A percentile compares a stretch with the other conserved stretches of the same genome.
phyloP scores from a whole-genome alignment of 1,139 yeast species.

The Hansenula sp. region DNA sequence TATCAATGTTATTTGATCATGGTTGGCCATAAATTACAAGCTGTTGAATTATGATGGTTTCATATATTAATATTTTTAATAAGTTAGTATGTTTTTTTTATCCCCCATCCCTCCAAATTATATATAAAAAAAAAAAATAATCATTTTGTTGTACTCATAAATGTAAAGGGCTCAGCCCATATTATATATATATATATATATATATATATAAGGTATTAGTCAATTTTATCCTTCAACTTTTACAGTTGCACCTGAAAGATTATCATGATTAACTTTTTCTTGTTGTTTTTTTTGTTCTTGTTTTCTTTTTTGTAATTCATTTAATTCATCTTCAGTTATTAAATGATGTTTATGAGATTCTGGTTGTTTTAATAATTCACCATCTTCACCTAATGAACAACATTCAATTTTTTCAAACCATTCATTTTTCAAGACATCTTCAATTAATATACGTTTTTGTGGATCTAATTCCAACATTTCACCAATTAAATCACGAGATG shows the following conservation, averaged over 20 bases:
- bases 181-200: too few relatives aligned
- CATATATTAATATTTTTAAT: background rate
- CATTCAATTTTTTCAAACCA: conserved; percentile 51
- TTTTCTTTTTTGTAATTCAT: conserved; percentile 22
- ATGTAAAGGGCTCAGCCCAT: too few relatives aligned
- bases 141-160: too few relatives aligned
- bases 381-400: conserved; percentile 34
- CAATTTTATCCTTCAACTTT: conserved; percentile 15
- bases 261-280: conserved; percentile 1
- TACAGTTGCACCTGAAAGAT: conserved; percentile 7
- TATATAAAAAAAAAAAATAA: too few relatives aligned
- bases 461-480: conserved; percentile 75
- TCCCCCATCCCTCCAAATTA: too few relatives aligned
- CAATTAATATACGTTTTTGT: conserved; percentile 59
- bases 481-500: conserved; percentile 67
- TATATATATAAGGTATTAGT: too few relatives aligned
- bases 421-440: conserved; percentile 58
- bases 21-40: conserved; percentile 46
- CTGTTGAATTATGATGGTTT: too few relatives aligned
- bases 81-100: too few relatives aligned
- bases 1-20: conserved; percentile 88
- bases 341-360: conserved; percentile 50
- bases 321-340: conserved; percentile 48
- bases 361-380: conserved; percentile 17
- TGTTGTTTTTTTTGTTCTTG: conserved; percentile 16